Conservation (phyloP, 2,329 filamentous ascomycete species). For the Diaporthe destruens region DNA sequence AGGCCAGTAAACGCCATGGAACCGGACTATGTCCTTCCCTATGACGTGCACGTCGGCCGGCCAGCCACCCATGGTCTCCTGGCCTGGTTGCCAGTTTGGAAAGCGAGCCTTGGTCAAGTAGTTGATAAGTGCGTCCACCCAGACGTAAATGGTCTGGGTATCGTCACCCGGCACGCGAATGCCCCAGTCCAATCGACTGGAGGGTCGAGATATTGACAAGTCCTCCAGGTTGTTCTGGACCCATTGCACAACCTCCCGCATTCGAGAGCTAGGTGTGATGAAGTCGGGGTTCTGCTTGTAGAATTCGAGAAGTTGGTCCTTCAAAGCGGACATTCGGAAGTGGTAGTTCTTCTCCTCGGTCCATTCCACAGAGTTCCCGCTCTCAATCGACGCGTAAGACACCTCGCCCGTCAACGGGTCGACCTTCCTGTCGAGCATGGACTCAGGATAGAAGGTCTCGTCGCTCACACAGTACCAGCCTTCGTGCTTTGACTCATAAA, state of each 20-base stretch:
- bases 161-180: conserved; percentile 88
- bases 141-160: conserved; percentile 95
- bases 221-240: conserved; percentile 85
- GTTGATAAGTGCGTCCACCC: conserved; percentile 96
- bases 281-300: conserved; percentile 84
- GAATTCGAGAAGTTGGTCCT: conserved; percentile 81
- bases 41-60: conserved; percentile 93
- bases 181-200: conserved; percentile 85
- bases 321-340: conserved; percentile 88
- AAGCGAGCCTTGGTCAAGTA: conserved; percentile 92
- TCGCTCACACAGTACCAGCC: conserved; percentile 98
- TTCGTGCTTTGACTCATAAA: conserved; percentile 88
- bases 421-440: conserved; percentile 78
- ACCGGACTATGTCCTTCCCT: conserved; percentile 95
- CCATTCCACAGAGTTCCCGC: conserved; percentile 95
- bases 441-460: conserved; percentile 92
- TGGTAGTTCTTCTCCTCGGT: conserved; percentile 94
- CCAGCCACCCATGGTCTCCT: conserved; percentile 77
- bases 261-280: conserved; percentile 78
- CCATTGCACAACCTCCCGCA: conserved; percentile 82
- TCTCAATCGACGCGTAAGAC: conserved; percentile 86
- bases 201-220: conserved; percentile 88
- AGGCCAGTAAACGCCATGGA: conserved; percentile 98
- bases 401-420: conserved; percentile 86
- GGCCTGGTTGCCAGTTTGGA: conserved; percentile 76